A percentile compares a stretch with the other conserved stretches of the same genome.
Evolutionary conservation across 2,329 filamentous ascomycete species (phyloP).

Genomic region (Xylariaceae sp.): DNA sequence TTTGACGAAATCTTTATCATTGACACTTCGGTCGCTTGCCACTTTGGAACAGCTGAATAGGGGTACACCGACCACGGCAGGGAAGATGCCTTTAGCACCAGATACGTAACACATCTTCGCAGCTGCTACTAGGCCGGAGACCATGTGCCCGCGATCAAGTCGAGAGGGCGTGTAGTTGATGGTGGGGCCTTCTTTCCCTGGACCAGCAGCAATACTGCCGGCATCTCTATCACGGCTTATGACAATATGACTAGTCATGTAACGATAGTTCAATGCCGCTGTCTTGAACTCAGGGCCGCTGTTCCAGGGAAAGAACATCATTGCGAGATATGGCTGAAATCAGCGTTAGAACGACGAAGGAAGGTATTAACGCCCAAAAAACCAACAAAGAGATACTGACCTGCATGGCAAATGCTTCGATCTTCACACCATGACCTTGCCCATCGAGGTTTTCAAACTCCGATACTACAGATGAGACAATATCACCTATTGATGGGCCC

Average conservation of each 20-base stretch:
- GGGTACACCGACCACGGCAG: neutral
- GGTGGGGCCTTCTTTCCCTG: neutral
- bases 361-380: neutral
- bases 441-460: constrained; percentile 10
- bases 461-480: constrained; percentile 5
- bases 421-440: constrained; percentile 6
- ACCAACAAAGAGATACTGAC: neutral
- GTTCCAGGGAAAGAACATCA: constrained; percentile 4
- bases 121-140: constrained; percentile 1
- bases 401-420: constrained; percentile 3
- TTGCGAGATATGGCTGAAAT: constrained; percentile 3
- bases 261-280: constrained; percentile 2
- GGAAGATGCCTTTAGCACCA: constrained; percentile 2
- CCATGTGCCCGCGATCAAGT: constrained; percentile 7
- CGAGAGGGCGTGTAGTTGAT: constrained; percentile 8
- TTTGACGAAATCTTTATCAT: constrained; percentile 4
- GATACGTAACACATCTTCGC: constrained; percentile 8
- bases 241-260: constrained; percentile 5
- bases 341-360: neutral
- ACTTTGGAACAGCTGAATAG: neutral
- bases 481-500: constrained; percentile 4
- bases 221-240: constrained; percentile 4
- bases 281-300: constrained; percentile 4
- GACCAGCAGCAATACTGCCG: constrained; percentile 4
- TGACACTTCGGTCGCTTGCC: neutral